These are phyloP conservation scores for Sclerotinia sclerotiorum DNA, from an alignment of 2,329 filamentous ascomycete species.

Conservation along the genomic window DNA sequence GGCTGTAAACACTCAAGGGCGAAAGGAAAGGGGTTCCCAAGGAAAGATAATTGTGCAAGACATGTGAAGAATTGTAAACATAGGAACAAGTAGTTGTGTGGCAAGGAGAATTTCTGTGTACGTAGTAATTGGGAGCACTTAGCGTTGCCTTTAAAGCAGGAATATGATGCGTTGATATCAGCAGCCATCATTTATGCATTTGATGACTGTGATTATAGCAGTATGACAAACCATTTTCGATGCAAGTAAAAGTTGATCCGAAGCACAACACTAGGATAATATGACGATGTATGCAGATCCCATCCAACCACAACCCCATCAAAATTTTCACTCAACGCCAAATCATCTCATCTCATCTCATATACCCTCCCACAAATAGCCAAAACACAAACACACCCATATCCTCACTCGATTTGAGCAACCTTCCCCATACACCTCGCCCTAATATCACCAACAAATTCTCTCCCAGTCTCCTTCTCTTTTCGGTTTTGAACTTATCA, in stretches of 20 bases:
- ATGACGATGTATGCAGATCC: no score
- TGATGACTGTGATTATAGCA: neutral
- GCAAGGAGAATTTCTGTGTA: neutral
- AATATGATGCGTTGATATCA: slow-evolving; percentile 1
- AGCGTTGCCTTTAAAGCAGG: neutral
- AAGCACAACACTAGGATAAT: no score
- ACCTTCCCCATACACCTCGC: neutral
- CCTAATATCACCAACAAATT: neutral
- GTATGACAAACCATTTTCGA: neutral
- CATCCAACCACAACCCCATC: no score
- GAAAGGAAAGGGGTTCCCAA: neutral
- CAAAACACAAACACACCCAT: neutral
- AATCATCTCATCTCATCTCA: no score
- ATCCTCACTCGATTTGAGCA: neutral
- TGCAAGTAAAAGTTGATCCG: neutral
- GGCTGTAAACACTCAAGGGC: slow-evolving; percentile 14
- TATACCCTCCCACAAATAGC: neutral
- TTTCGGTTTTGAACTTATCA: neutral
- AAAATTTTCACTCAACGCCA: no score
- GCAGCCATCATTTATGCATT: neutral
- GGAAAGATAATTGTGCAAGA: slow-evolving; percentile 8
- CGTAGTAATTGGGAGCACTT: neutral
- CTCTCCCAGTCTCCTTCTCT: neutral
- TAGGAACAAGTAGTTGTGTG: neutral
- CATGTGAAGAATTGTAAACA: slow-evolving; percentile 6